Conservation (phyloP, 345 rosid genomes). For the Brassica juncea region DNA sequence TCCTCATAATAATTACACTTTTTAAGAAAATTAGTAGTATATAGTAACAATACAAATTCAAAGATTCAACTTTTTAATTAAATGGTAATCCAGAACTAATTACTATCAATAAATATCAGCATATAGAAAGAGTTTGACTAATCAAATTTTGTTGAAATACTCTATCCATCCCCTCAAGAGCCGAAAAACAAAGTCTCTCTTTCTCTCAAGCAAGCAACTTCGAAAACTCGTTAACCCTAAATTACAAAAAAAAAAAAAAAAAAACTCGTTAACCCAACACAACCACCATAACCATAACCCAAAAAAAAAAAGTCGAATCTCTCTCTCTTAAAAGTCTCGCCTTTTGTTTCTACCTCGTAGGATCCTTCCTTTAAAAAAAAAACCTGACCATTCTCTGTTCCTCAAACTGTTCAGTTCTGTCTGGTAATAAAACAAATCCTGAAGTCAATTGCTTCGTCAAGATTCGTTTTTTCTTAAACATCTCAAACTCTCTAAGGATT, state of each 20-base stretch:
- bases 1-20: conserved; percentile 12
- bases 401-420: conserved; percentile 28
- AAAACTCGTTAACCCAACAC: conserved; percentile 16
- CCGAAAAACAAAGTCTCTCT: conserved; percentile 23
- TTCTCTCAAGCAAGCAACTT: conserved; percentile 36
- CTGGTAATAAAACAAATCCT: conserved; percentile 9
- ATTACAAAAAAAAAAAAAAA: too few species aligned
- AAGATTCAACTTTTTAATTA: not conserved
- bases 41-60: not conserved
- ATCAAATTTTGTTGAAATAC: conserved; percentile 8
- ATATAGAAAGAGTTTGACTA: conserved; percentile 16
- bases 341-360: not conserved
- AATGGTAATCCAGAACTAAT: not conserved
- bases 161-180: conserved; percentile 30
- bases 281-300: not conserved
- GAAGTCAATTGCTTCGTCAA: not conserved
- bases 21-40: not conserved
- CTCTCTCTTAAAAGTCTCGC: conserved; percentile 25
- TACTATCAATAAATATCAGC: not conserved
- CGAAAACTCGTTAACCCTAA: conserved; percentile 17
- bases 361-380: not conserved
- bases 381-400: conserved; percentile 39
- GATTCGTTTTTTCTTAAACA: not conserved
- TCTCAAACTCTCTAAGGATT: conserved; percentile 1
- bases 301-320: conserved; percentile 15